These are phyloP conservation scores for Annona cherimola DNA, from an alignment of 164 flowering plant genomes.

Conservation along the genomic window DNA sequence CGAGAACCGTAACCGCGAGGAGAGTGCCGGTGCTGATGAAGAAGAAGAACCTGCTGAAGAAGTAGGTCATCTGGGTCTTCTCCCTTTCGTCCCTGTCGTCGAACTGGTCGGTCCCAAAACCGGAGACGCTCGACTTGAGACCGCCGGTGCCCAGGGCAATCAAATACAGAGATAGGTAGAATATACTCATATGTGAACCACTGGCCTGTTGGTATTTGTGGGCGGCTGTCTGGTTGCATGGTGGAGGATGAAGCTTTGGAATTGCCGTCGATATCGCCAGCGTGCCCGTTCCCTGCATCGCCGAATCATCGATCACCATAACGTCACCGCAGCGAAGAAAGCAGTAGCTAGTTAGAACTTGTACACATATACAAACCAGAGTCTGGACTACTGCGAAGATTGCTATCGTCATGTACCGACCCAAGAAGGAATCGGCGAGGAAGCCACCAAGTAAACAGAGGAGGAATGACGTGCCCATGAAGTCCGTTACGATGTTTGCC, in stretches of 20 bases:
- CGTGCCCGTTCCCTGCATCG: conserved; percentile 56
- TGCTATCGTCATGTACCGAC: conserved; percentile 69
- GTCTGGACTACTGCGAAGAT: conserved; percentile 57
- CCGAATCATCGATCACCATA: too few species aligned
- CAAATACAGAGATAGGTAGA: conserved; percentile 59
- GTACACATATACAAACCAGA: conserved; percentile 28
- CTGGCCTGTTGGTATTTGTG: conserved; percentile 46
- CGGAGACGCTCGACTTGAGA: conserved; percentile 84
- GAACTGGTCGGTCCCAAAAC: conserved; percentile 87
- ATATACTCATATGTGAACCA: conserved; percentile 63
- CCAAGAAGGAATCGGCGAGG: conserved; percentile 82
- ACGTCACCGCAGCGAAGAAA: too few species aligned
- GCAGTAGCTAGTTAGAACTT: background rate
- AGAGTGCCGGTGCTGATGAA: conserved; percentile 69
- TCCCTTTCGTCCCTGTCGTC: conserved; percentile 74
- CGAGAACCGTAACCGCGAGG: conserved; percentile 76
- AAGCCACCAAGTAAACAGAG: conserved; percentile 87
- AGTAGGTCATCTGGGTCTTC: conserved; percentile 63
- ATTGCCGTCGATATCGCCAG: conserved; percentile 50
- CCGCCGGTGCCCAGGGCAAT: conserved; percentile 91
- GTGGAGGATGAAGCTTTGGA: conserved; percentile 68
- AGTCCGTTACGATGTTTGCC: conserved; percentile 81
- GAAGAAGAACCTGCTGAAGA: conserved; percentile 83
- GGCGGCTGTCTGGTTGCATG: conserved; percentile 27
- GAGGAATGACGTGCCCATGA: conserved; percentile 80